Base-by-base conservation (phyloP, 1,284 basidiomycete species). In the Fistulina hepatica region DNA sequence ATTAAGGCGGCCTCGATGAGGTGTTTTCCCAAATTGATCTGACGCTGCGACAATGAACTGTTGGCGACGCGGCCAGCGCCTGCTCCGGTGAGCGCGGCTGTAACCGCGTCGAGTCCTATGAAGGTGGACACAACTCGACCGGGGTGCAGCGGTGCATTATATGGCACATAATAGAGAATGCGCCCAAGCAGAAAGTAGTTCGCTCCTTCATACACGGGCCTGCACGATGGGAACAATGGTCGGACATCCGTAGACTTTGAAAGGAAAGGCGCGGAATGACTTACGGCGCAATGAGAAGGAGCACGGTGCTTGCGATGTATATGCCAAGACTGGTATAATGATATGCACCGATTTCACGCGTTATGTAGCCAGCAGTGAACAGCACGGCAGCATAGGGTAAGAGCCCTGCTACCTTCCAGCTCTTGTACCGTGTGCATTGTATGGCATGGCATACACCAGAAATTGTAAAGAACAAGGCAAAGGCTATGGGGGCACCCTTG, bases 181-280 rank as follows among this genome's bases (percentile, higher is more conserved):
- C 37, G 28, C 15, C 37, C 37, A 5, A 38, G 37, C 7, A 38
- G 21, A 21, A 38, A 38, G 15, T 38, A 38, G 19, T 38, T 38
- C 16, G 37, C 37, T 20, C 37, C 37, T 33, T 38, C 37, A 17
- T 38, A 38, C 3, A 38, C 37, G 9, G 37, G 37, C 12, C 37
- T 38, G 21, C 1, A 21, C 13, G 7, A n/a, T n/a, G n/a, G n/a
- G n/a, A n/a, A n/a, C n/a, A n/a, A n/a, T n/a, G n/a, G n/a, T n/a
- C n/a, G n/a, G 16, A 10, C 12, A 15, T 6, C 20, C n/a, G n/a
- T 11, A 9, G 9, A 6, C 24, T 13, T n/a, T 11, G 13, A 30
- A 37, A 21, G 15, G 11, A 30, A 7, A 13, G 13, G 17, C 13
- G 6, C 16, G n/a, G n/a, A 13, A 11, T 15, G 15, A 38, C 37